Evolutionary conservation across 352 stramenopile genomes (phyloP).

Genomic region (Globisporangium echinulatum): DNA sequence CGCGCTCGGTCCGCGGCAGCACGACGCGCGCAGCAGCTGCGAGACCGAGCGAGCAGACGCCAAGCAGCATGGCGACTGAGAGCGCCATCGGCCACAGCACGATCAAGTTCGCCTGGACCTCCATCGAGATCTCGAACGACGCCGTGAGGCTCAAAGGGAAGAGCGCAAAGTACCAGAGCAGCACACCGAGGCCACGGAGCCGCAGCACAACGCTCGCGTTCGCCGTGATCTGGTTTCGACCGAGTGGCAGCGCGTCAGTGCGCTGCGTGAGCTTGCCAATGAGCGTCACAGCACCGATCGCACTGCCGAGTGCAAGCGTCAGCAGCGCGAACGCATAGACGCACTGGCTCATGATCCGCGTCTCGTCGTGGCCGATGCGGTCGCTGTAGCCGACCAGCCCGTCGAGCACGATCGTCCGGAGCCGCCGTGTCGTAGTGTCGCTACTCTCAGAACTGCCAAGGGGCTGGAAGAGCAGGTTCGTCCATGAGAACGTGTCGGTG

Average conservation of each 20-base stretch:
- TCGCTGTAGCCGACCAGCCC: conserved; percentile 24
- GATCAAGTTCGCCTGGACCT: conserved; percentile 13
- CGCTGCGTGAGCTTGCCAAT: conserved; percentile 2
- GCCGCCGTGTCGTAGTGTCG: conserved; percentile 7
- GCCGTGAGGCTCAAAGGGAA: conserved; percentile 30
- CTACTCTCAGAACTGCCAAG: conserved; percentile 1
- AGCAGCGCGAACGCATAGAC: conserved; percentile 21
- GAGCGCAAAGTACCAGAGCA: conserved; percentile 33
- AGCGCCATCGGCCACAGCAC: conserved; percentile 15
- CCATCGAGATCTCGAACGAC: conserved; percentile 28
- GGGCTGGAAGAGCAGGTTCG: conserved; percentile 32
- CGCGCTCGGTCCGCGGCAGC: conserved; percentile 13
- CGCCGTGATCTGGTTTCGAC: not conserved
- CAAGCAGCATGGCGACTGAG: conserved; percentile 16
- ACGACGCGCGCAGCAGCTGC: conserved; percentile 12
- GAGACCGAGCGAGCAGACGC: conserved; percentile 20
- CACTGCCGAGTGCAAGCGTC: conserved; percentile 15
- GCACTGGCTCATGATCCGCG: conserved; percentile 18
- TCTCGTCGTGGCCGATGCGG: conserved; percentile 22
- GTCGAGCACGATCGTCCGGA: conserved; percentile 13
- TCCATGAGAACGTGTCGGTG: conserved; percentile 40
- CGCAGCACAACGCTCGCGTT: conserved; percentile 19
- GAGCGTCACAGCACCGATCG: conserved; percentile 11
- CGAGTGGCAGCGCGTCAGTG: not conserved
- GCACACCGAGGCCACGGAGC: conserved; percentile 27